A percentile compares a stretch with the other conserved stretches of the same genome.
These are phyloP conservation scores for Clonostachys rosea DNA, from an alignment of 2,329 filamentous ascomycete species.

Conservation along the genomic window DNA sequence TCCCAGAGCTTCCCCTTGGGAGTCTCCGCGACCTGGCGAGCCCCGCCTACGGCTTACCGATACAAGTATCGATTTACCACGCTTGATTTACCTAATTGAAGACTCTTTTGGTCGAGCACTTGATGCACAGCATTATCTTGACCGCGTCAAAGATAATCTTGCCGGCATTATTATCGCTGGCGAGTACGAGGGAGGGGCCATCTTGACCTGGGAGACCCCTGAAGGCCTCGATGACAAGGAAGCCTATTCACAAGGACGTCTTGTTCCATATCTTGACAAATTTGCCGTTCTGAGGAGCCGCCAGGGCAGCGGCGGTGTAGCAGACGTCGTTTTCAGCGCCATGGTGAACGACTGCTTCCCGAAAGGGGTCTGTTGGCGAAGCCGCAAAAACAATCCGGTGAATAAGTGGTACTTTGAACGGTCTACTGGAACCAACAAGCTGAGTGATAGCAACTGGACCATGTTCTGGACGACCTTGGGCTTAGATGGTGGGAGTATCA, in stretches of 20 bases:
- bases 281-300: slow-evolving; percentile 87
- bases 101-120: slow-evolving; percentile 87
- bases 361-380: slow-evolving; percentile 86
- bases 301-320: slow-evolving; percentile 88
- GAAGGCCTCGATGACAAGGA: slow-evolving; percentile 50
- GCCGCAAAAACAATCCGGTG: slow-evolving; percentile 84
- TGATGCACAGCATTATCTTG: slow-evolving; percentile 77
- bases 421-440: slow-evolving; percentile 75
- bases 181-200: slow-evolving; percentile 92
- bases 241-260: slow-evolving; percentile 50
- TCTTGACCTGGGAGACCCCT: slow-evolving; percentile 90
- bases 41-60: slow-evolving; percentile 70
- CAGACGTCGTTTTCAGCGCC: slow-evolving; percentile 92
- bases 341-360: slow-evolving; percentile 92
- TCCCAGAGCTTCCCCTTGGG: slow-evolving; percentile 66
- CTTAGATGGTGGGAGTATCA: slow-evolving; percentile 47
- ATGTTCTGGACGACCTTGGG: slow-evolving; percentile 96
- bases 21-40: slow-evolving; percentile 52
- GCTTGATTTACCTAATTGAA: slow-evolving; percentile 83
- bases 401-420: slow-evolving; percentile 99
- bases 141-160: slow-evolving; percentile 73
- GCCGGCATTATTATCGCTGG: slow-evolving; percentile 93
- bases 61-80: slow-evolving; percentile 74
- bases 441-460: slow-evolving; percentile 82
- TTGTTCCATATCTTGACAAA: slow-evolving; percentile 94